Evolutionary conservation across 768 basidiomycete species (phyloP), one percentile per base, ranked within the genome.

Genomic region (Neoboletus subvelutipes): DNA sequence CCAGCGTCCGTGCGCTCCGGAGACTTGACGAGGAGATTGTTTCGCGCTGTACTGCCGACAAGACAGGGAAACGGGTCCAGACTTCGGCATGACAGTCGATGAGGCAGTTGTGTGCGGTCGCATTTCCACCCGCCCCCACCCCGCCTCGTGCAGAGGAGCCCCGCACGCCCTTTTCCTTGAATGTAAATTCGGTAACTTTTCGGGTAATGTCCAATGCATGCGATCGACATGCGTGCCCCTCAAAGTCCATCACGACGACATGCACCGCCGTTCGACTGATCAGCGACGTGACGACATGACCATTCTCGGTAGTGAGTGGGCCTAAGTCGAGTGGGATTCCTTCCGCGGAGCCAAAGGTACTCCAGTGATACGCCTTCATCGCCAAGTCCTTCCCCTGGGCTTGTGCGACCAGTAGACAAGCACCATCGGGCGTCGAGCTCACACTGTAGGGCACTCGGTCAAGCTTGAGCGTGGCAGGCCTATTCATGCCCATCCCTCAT

Each of bases 61-160:
- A 59, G 4, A 85, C 83, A 0, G 84, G 84, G 63, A 83, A 85
- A 11, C 84, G 78, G 5, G 76, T 82, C 84, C 84, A 85, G 22
- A 83, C 79, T 15, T 83, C 82, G 0, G 76, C 66, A 50, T 82
- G 77, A 52, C 82, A 84, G 58, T 83, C 80, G 18, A 85, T 69
- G 12, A 86, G 69, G 43, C 71, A 77, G 52, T 84, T 86, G 57
- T 84, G 77, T 8, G 66, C 60, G 2, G 75, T 75, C 7, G 50
- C 26, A 18, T 45, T 53, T 18, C 13, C 49, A 0, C 52, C 55
- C 6, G 33, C 26, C 1, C 46, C 56, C 0, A 41, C 13, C n/a
- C 52, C 51, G 15, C 50, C 52, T 9, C 66, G 59, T 26, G 37
- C 58, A 28, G 64, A 52, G 11, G 52, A 46, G 9, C 55, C 56